Conservation (phyloP, 202 grass and related monocot genomes). For the Elaeis oleifera region DNA sequence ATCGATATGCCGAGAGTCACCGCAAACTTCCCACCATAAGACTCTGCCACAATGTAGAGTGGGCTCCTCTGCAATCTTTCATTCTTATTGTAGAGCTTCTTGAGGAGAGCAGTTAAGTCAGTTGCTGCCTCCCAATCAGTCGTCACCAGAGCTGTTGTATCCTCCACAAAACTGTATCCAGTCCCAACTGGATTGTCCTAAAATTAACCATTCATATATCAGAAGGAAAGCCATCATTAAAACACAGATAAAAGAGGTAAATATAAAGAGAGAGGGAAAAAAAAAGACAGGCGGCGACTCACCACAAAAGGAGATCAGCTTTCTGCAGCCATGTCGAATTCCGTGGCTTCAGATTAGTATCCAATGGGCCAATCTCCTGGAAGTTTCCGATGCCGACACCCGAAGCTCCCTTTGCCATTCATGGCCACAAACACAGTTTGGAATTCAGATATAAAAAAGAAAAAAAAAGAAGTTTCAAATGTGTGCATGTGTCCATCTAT, state of each 20-base stretch:
- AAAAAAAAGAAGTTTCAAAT: no score
- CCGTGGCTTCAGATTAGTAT: conserved; percentile 51
- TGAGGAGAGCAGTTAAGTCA: conserved; percentile 62
- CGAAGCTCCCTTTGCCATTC: conserved; percentile 44
- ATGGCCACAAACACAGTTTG: no score
- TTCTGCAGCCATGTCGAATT: conserved; percentile 61
- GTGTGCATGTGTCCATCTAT: no score
- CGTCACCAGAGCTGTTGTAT: conserved; percentile 37
- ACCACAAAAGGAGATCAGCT: conserved; percentile 86
- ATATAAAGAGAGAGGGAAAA: neutral
- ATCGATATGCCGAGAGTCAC: conserved; percentile 54
- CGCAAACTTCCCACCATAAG: conserved; percentile 93
- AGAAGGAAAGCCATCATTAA: no score
- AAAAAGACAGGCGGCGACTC: neutral
- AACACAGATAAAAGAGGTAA: no score
- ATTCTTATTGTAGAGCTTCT: conserved; percentile 36
- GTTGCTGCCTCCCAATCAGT: conserved; percentile 61
- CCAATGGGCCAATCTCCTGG: conserved; percentile 81
- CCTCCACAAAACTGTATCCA: conserved; percentile 87
- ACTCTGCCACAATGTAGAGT: conserved; percentile 81
- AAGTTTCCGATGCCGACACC: conserved; percentile 81
- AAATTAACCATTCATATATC: no score
- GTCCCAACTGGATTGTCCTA: conserved; percentile 94
- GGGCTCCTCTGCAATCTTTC: conserved; percentile 35
- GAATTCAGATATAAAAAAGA: no score